Evolutionary conservation across 129 eudicot genomes (phyloP), one percentile per base, ranked within the genome.

Genomic region (Flaveria linearis): DNA sequence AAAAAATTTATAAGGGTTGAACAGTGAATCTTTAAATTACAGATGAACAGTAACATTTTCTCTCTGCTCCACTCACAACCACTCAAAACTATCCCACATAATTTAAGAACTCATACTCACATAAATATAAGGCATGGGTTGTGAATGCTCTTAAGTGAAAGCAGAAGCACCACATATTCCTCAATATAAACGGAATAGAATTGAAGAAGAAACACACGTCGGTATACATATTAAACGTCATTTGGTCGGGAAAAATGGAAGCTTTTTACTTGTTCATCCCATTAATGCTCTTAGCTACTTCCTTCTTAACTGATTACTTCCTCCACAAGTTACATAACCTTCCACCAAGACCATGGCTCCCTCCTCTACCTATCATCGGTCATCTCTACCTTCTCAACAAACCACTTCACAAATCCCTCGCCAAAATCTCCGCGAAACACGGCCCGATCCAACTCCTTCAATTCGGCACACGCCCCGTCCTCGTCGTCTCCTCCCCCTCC

Each of bases 401-500:
- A 16, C 89, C 91, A 20, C 72, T 88, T 49, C 81, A 86, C 68
- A 71, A 56, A 17, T 61, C 85, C 26, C 46, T 91, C 10, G 71
- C 86, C 25, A 75, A 83, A 28, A 51, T 86, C 73, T 82, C 92
- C 0, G 42, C 75, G 7, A 66, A 42, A 0, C 69, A 88, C 61
- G 92, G 97, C 36, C 90, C 94, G 0, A 52, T 91, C 13, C 73
- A 81, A 6, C 74, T 81, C 81, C 85, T 91, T 55, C 80, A 75
- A 22, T 73, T 91, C 10, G 97, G 95, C 23, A 79, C 87, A n/a
- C 88, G 92, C 20, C 82, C 30, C 2, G 80, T 83, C 39, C 84
- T 91, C 63, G 46, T 91, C 2, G 81, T 88, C 16, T 86, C 94
- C 25, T 88, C 95, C 0, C 85, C 90, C 11, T 83, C 92, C 0